Percentiles rank a stretch among this genome's conserved stretches.
These are phyloP conservation scores for Onygena corvina DNA, from an alignment of 2,329 filamentous ascomycete species.

Conservation along the genomic window DNA sequence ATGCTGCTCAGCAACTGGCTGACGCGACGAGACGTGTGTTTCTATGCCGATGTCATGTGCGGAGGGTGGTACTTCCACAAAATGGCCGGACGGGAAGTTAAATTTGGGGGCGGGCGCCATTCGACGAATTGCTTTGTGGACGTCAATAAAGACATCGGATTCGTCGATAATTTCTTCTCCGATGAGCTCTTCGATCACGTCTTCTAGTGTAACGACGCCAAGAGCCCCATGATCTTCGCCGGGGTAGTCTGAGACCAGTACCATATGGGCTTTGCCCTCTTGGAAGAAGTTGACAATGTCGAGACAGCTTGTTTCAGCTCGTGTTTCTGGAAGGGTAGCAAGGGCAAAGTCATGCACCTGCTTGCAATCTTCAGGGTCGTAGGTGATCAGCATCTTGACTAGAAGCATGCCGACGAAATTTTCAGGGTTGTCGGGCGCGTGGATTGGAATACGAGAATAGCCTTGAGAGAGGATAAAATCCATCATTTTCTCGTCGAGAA, in stretches of 20 bases:
- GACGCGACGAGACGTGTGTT: slow-evolving; percentile 29
- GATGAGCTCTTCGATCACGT: slow-evolving; percentile 97
- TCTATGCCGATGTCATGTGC: slow-evolving; percentile 34
- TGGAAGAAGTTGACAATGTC: slow-evolving; percentile 99
- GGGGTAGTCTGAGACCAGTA: slow-evolving; percentile 79
- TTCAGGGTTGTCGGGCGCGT: slow-evolving; percentile 65
- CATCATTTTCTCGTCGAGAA: slow-evolving; percentile 89
- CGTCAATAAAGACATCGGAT: slow-evolving; percentile 94
- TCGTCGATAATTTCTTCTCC: slow-evolving; percentile 99
- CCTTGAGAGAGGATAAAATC: slow-evolving; percentile 84
- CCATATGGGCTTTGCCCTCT: slow-evolving; percentile 98
- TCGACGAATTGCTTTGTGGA: slow-evolving; percentile 92
- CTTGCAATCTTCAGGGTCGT: slow-evolving; percentile 86
- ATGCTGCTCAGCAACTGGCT: slow-evolving; percentile 35
- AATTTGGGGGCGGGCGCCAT: slow-evolving; percentile 72
- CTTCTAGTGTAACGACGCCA: slow-evolving; percentile 89
- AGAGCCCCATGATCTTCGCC: slow-evolving; percentile 84
- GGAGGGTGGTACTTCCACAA: slow-evolving; percentile 38
- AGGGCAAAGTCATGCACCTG: slow-evolving; percentile 81
- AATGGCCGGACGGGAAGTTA: slow-evolving; percentile 48
- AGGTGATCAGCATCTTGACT: slow-evolving; percentile 97
- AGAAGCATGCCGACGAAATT: slow-evolving; percentile 97
- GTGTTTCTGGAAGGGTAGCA: slow-evolving; percentile 86
- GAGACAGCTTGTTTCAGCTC: slow-evolving; percentile 87
- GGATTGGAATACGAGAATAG: slow-evolving; percentile 91